Evolutionary conservation across 2,329 filamentous ascomycete species (phyloP), one percentile per base, ranked within the genome.

Genomic region (Hypocreales sp.): DNA sequence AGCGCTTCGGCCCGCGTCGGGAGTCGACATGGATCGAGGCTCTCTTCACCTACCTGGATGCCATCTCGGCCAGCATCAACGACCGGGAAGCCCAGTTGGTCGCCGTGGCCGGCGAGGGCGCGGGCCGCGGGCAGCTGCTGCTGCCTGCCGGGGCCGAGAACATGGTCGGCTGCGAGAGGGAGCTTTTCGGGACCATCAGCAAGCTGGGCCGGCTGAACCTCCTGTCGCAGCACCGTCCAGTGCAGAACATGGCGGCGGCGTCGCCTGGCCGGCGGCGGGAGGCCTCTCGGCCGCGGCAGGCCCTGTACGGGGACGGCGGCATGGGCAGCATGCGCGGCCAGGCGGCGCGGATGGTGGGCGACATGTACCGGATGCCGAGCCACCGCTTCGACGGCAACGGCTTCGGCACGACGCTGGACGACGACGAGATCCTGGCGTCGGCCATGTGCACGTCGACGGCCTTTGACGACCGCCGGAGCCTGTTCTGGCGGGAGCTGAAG

Each of bases 11-110:
- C 53, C 64, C 47, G 42, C 72, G 43, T 50, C 69, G 72, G 27
- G 79, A 84, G 34, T 79, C 82, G 32, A 72, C 75, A 9, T 94
- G 86, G 86, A 87, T 93, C 59, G 81, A 92, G 42, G 75, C 82
- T 22, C 73, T 93, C 40, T 94, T 94, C 45, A 90, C 82, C 19
- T 92, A 87, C 64, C 92, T 92, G 46, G 87, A 94, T 49, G 82
- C 86, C 30, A 82, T 94, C 56, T 84, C 83, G 0, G 82, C 82
- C 21, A 86, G 79, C 28, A 82, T 92, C 46, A 94, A 94, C 41
- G 81, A 93, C 51, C 73, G 86, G 27, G 86, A 94, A 51, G 73
- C 80, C 17, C 82, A 92, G 48, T 68, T 93, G 12, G 62, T 73
- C 35, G 67, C 72, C 9, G 61, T 70, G 16, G 72, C 81, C 42